Evolutionary conservation across 441 rosid genomes (phyloP), one percentile per base, ranked within the genome.

Genomic region (Erodium trifolium): DNA sequence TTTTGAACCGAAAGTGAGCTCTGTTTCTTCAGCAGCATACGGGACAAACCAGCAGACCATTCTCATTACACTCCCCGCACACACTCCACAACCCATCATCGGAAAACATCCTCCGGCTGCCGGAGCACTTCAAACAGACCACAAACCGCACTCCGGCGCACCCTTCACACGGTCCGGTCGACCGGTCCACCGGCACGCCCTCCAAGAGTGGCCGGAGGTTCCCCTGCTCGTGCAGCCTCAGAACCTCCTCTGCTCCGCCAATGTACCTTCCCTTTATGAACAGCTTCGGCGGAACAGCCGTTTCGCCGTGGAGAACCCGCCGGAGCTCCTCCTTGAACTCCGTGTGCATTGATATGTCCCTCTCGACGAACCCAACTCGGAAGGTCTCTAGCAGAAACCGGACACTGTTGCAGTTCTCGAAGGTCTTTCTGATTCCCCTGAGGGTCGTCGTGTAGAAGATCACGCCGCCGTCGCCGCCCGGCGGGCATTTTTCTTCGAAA

Each of bases 91-190:
- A 92, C 4, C 82, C 88, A 14, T 64, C 80, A 43, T 82, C 74
- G 65, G 77, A 51, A 60, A 91, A 87, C 84, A 86, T 93, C 17
- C 95, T 93, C 18, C 95, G 84, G 41, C 97, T 91, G 29, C 99
- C 97, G 0, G 90, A 85, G 35, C 99, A 91, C 0, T 84, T 91
- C 67, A 87, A 66, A 79, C 96, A 89, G 14, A 92, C 92, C 77
- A 89, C 80, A 72, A 93, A 93, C 75, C 93, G 79, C 0, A 87
- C 90, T 34, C 93, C 99, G 2, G 96, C 95, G 16, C 99, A 89
- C 19, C 93, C 93, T 71, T 82, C 92, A 12, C 97, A 93, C 74
- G 80, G 86, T 13, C 70, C 83, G 70, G 89, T 81, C 67, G 63
- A 57, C 95, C 96, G 11, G 83, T 84, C 89, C 76, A 84, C 85